Percentiles rank a stretch among this genome's conserved stretches.
Evolutionary conservation across 768 basidiomycete species (phyloP).

Genomic region (Neoboletus magnificus): DNA sequence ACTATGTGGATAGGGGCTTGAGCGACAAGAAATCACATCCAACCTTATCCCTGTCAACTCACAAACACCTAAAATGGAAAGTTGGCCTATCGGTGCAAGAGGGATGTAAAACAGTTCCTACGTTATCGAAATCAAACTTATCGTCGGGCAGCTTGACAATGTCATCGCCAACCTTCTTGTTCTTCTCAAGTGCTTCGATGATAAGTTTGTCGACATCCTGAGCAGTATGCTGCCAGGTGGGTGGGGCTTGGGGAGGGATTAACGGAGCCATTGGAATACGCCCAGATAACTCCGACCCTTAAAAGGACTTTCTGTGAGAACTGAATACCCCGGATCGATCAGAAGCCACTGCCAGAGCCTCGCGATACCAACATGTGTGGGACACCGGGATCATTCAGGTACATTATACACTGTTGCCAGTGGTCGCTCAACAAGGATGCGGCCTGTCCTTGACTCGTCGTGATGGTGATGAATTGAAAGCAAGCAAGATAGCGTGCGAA

Average conservation of each 20-base stretch:
- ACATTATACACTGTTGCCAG: neutral
- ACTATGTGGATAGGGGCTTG: constrained; percentile 34
- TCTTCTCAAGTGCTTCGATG: constrained; percentile 54
- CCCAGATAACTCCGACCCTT: neutral
- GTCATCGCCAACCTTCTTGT: constrained; percentile 54
- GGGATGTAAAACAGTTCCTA: constrained; percentile 31
- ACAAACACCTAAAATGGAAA: constrained; percentile 60
- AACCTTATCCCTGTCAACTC: constrained; percentile 30
- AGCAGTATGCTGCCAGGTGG: constrained; percentile 62
- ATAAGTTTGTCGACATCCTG: constrained; percentile 57
- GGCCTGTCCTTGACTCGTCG: neutral
- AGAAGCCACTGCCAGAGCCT: too few relatives aligned
- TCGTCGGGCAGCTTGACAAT: constrained; percentile 55
- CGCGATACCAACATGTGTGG: neutral
- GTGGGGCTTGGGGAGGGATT: constrained; percentile 63
- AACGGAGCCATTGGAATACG: constrained; percentile 40
- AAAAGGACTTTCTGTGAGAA: neutral
- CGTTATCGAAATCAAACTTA: constrained; percentile 65
- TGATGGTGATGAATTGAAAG: too few relatives aligned
- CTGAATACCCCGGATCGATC: neutral
- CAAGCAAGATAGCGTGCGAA: neutral
- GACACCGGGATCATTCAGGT: too few relatives aligned
- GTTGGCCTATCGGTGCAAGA: neutral
- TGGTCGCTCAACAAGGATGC: neutral
- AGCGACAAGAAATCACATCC: constrained; percentile 9